These are phyloP conservation scores for Ustilago sp. DNA, from an alignment of 1,284 basidiomycete species.

Conservation along the genomic window DNA sequence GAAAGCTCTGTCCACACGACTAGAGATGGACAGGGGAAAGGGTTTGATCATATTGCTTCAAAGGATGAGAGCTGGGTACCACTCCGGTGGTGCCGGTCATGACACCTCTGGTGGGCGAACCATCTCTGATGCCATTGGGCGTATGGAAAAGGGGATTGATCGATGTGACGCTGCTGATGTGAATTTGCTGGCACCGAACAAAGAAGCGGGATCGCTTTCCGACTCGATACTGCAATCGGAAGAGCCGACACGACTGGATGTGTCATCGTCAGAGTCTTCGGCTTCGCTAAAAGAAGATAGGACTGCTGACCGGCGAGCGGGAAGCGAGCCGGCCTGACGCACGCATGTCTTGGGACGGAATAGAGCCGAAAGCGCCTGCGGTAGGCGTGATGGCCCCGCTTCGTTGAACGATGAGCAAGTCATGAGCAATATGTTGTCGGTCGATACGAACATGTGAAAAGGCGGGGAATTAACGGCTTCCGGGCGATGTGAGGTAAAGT, in stretches of 20 bases:
- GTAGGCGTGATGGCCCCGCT: conserved; percentile 39
- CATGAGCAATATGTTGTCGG: background rate
- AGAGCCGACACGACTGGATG: conserved; percentile 1
- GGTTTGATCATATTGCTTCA: background rate
- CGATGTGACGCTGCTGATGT: conserved; percentile 18
- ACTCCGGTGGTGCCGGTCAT: background rate
- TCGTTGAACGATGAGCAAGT: conserved; percentile 2
- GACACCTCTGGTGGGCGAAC: conserved; percentile 46
- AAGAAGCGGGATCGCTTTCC: conserved; percentile 15
- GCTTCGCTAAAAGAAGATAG: too few species aligned
- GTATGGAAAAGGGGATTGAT: conserved; percentile 19
- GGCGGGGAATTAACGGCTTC: too few species aligned
- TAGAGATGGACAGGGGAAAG: background rate
- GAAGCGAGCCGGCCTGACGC: background rate
- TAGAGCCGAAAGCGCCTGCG: background rate
- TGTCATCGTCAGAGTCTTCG: conserved; percentile 9
- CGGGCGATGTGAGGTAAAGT: too few species aligned
- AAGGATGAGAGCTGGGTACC: conserved; percentile 11
- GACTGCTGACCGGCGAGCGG: background rate
- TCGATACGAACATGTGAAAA: background rate
- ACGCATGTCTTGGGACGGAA: background rate
- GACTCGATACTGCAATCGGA: background rate
- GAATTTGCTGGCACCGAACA: conserved; percentile 7
- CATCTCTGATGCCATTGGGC: conserved; percentile 48
- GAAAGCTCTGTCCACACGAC: background rate